Conservation (phyloP, 1,284 basidiomycete species). For the Inonotus obliquus region DNA sequence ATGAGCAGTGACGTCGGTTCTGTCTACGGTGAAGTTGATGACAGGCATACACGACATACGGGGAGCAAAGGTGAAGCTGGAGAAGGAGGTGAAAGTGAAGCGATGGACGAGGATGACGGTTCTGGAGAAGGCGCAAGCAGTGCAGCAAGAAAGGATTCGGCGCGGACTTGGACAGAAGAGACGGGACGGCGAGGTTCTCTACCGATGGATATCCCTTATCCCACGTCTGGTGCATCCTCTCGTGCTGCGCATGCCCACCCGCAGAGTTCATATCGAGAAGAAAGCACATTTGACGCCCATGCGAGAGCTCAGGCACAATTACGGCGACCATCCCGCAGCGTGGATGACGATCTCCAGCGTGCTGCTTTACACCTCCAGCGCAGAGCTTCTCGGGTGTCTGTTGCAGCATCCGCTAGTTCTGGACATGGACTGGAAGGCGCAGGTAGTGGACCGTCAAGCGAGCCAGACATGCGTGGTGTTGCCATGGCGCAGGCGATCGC, state of each 20-base stretch:
- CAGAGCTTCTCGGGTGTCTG: constrained; percentile 14
- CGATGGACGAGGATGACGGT: constrained; percentile 12
- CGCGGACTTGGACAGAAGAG: constrained; percentile 11
- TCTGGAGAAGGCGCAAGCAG: not conserved
- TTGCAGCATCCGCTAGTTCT: constrained; percentile 27
- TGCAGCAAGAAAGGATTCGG: constrained; percentile 7
- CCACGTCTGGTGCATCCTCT: not conserved
- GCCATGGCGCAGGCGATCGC: constrained; percentile 18
- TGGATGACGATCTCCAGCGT: constrained; percentile 41
- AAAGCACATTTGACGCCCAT: constrained; percentile 9
- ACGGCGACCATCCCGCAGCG: constrained; percentile 48
- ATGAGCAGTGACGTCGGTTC: constrained; percentile 14
- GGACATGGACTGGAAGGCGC: constrained; percentile 27
- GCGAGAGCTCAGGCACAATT: constrained; percentile 22
- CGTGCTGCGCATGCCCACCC: not conserved
- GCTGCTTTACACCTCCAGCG: constrained; percentile 23
- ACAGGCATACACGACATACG: not conserved
- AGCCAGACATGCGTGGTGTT: constrained; percentile 18
- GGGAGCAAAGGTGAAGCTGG: not conserved
- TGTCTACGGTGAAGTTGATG: constrained; percentile 8
- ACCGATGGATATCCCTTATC: constrained; percentile 18
- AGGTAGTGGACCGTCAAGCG: constrained; percentile 15
- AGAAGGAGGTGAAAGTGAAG: constrained; percentile 1
- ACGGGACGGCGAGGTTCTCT: constrained; percentile 15
- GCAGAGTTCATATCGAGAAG: constrained; percentile 8